Percentiles rank a stretch among this genome's conserved stretches.
phyloP scores from a whole-genome alignment of 208 protist genomes.

The Acanthamoeba lugdunensis region DNA sequence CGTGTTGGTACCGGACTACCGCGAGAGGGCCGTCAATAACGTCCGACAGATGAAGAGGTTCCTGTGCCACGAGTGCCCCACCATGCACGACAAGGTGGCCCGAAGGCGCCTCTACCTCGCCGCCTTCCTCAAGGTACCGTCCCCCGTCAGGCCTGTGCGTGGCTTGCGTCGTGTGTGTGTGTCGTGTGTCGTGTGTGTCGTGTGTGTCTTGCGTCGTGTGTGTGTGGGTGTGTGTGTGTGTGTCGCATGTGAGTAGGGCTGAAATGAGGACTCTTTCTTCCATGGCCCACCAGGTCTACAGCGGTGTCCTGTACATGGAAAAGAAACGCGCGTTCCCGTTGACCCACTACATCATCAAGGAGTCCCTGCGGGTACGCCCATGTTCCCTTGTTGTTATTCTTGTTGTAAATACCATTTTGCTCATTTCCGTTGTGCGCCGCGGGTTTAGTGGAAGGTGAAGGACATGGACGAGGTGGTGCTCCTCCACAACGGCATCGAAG shows the following conservation, averaged over 20 bases:
- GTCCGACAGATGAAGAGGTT: slow-evolving; percentile 48
- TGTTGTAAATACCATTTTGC: not conserved
- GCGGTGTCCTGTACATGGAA: not conserved
- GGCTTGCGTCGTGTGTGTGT: not conserved
- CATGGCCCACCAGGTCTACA: not conserved
- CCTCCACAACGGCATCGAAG: not conserved
- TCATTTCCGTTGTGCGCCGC: no score
- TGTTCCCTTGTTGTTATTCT: not conserved
- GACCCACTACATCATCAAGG: slow-evolving; percentile 52
- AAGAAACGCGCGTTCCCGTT: slow-evolving; percentile 33
- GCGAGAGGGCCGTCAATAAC: slow-evolving; percentile 36
- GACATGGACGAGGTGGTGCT: slow-evolving; percentile 26
- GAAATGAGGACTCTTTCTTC: no score
- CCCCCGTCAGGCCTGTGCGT: not conserved
- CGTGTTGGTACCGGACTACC: not conserved
- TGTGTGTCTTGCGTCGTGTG: not conserved
- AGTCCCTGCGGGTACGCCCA: slow-evolving; percentile 25
- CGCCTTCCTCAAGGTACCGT: slow-evolving; percentile 13
- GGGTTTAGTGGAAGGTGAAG: slow-evolving; percentile 62
- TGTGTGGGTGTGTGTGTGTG: not conserved
- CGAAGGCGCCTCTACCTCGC: not conserved
- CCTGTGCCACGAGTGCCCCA: not conserved
- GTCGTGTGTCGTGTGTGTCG: no score
- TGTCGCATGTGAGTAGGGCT: not conserved
- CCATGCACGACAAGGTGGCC: not conserved